Percentiles rank a stretch among this genome's conserved stretches.
phyloP scores from a whole-genome alignment of 2,329 filamentous ascomycete species.

The Ophiostoma piceae region DNA sequence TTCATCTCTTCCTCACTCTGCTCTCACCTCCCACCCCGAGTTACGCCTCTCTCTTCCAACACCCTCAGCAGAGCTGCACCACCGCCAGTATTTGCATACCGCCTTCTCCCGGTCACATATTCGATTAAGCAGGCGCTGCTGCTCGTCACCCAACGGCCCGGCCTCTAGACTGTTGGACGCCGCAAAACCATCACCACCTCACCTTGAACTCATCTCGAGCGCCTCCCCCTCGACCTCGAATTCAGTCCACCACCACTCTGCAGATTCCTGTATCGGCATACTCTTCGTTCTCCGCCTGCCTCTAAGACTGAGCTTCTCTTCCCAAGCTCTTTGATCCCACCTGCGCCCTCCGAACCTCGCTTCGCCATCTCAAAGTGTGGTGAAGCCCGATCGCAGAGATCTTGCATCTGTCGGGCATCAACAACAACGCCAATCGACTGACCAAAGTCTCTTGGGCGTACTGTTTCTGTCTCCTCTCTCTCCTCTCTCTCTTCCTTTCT shows the following conservation, averaged over 20 bases:
- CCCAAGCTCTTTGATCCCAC: neutral
- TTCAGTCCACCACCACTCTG: neutral
- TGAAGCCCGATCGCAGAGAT: neutral
- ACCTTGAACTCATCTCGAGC: neutral
- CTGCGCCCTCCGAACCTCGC: neutral
- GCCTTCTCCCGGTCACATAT: neutral
- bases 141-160: neutral
- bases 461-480: neutral
- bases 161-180: neutral
- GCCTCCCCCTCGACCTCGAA: neutral
- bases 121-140: neutral
- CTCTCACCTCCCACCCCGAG: neutral
- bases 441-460: neutral
- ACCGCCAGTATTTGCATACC: neutral
- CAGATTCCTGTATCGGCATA: neutral
- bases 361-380: neutral
- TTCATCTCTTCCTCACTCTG: neutral
- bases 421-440: neutral
- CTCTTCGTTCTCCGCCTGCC: neutral
- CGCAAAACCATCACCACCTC: slow-evolving; percentile 8
- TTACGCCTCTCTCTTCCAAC: neutral
- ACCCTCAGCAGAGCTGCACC: neutral
- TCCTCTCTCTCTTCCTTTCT: slow-evolving; percentile 5
- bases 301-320: neutral
- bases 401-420: slow-evolving; percentile 2